A percentile compares a stretch with the other conserved stretches of the same genome.
phyloP scores from a whole-genome alignment of 2,329 filamentous ascomycete species.

The Pyrenochaeta sp. region DNA sequence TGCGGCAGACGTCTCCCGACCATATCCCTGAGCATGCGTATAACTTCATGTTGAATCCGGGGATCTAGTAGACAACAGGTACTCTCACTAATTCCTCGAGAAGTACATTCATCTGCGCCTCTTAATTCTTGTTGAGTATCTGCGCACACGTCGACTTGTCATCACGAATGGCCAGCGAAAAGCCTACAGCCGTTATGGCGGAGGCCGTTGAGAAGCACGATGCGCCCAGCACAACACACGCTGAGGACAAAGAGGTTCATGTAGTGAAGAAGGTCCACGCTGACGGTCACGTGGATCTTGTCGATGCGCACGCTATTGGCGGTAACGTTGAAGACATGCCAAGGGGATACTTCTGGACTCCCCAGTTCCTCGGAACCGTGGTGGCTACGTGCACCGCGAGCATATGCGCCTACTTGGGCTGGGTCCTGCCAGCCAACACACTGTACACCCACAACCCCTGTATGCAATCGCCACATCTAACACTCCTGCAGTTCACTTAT shows the following conservation, averaged over 20 bases:
- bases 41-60: neutral
- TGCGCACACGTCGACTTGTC: neutral
- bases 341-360: slow-evolving; percentile 52
- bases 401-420: slow-evolving; percentile 41
- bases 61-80: neutral
- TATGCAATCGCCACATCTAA: neutral
- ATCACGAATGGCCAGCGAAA: neutral
- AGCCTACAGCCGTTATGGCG: neutral
- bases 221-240: slow-evolving; percentile 4
- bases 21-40: neutral
- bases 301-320: slow-evolving; percentile 55
- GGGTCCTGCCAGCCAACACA: slow-evolving; percentile 41
- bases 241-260: slow-evolving; percentile 23
- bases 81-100: neutral
- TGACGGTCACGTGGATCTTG: slow-evolving; percentile 55
- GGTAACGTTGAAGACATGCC: slow-evolving; percentile 54
- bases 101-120: neutral
- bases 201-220: neutral
- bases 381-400: slow-evolving; percentile 34
- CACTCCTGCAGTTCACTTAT: slow-evolving; percentile 3
- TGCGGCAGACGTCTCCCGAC: neutral
- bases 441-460: slow-evolving; percentile 14
- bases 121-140: neutral
- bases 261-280: slow-evolving; percentile 44
- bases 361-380: slow-evolving; percentile 55